A percentile compares a stretch with the other conserved stretches of the same genome.
phyloP scores from a whole-genome alignment of 2,329 filamentous ascomycete genomes.

The Exophiala dermatitidis region DNA sequence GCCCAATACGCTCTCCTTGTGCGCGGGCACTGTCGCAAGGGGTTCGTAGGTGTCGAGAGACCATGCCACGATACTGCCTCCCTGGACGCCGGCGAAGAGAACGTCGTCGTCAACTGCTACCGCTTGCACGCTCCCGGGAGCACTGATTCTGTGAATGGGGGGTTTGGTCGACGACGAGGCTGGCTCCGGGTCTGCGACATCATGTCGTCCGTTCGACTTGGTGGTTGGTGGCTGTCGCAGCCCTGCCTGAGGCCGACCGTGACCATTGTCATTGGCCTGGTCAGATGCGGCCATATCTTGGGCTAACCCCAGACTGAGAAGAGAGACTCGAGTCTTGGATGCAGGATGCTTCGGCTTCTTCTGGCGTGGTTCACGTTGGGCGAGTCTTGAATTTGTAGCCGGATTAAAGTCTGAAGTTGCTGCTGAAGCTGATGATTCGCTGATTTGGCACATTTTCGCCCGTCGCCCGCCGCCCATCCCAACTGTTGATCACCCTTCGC shows the following conservation, averaged over 20 bases:
- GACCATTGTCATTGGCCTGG: background rate
- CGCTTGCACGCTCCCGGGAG: conserved; percentile 50
- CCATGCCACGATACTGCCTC: conserved; percentile 88
- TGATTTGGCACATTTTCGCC: conserved; percentile 16
- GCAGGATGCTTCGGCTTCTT: background rate
- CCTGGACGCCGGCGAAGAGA: conserved; percentile 88
- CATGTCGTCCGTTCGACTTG: background rate
- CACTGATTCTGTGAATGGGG: conserved; percentile 22
- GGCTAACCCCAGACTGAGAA: background rate
- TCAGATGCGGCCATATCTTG: conserved; percentile 14
- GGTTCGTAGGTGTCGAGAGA: conserved; percentile 81
- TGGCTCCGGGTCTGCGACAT: background rate
- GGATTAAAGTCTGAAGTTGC: too few species aligned
- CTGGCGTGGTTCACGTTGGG: background rate
- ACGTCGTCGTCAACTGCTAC: conserved; percentile 71
- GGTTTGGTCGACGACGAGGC: conserved; percentile 9
- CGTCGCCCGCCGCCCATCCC: background rate
- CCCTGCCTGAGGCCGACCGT: background rate
- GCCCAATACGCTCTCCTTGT: conserved; percentile 83
- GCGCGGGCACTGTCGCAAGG: conserved; percentile 70
- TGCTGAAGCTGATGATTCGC: conserved; percentile 6
- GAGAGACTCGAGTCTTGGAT: background rate
- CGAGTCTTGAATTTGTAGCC: background rate
- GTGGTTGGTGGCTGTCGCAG: background rate
- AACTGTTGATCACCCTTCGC: background rate